These are phyloP conservation scores for Hypoxylon intermedium DNA, from an alignment of 495 filamentous ascomycete genomes.

Conservation along the genomic window DNA sequence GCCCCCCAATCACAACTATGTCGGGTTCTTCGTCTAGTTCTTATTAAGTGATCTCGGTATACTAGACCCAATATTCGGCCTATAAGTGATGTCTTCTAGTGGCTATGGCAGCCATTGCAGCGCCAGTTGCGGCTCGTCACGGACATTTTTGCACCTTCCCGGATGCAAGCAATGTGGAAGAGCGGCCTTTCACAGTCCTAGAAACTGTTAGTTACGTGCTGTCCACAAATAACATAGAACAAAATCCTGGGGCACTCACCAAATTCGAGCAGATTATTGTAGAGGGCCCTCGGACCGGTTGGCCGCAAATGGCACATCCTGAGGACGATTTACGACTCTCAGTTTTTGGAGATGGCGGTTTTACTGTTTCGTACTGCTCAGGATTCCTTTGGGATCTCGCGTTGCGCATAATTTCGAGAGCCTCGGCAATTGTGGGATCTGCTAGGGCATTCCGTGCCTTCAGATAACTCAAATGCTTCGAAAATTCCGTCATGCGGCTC, in stretches of 20 bases:
- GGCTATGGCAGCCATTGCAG: constrained; percentile 38
- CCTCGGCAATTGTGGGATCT: constrained; percentile 45
- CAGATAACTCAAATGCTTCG: constrained; percentile 53
- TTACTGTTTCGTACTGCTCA: constrained; percentile 29
- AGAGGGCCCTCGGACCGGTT: constrained; percentile 46
- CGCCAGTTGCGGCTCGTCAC: constrained; percentile 37
- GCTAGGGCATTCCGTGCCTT: constrained; percentile 50
- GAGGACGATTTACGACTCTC: constrained; percentile 42
- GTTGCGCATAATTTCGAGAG: constrained; percentile 47
- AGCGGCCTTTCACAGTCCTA: constrained; percentile 48
- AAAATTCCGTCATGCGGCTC: constrained; percentile 52
- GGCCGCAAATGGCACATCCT: constrained; percentile 50
- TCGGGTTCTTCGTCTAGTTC: too few species aligned
- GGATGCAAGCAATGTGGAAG: constrained; percentile 42
- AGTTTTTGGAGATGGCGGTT: constrained; percentile 37
- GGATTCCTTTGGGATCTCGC: constrained; percentile 39
- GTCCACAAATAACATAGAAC: not conserved
- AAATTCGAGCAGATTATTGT: constrained; percentile 53
- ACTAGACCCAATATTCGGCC: not conserved
- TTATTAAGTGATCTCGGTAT: not conserved
- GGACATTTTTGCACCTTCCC: constrained; percentile 23
- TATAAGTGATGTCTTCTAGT: not conserved
- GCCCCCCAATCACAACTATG: too few species aligned
- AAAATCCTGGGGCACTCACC: constrained; percentile 39
- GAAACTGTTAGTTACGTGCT: constrained; percentile 24